These are phyloP conservation scores for Coffea eugenioides DNA, from an alignment of 257 asterid species.

Conservation along the genomic window DNA sequence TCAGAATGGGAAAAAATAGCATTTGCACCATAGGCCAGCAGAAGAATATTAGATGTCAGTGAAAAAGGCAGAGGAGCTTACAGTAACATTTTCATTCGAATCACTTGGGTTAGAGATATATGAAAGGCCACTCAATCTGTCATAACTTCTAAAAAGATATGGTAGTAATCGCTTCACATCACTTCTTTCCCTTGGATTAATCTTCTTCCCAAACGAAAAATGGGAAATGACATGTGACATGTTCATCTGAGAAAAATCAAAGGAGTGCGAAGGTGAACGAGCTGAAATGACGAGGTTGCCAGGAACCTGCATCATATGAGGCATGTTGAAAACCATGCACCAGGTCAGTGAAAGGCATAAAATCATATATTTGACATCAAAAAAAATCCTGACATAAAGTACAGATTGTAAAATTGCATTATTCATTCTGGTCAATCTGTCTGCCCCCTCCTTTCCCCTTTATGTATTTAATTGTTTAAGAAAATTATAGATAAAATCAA, in stretches of 20 bases:
- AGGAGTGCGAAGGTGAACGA: slow-evolving; percentile 86
- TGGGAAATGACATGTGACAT: slow-evolving; percentile 84
- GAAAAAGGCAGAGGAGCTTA: slow-evolving; percentile 35
- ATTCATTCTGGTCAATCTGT: not conserved
- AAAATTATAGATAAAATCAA: not conserved
- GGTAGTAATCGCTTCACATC: slow-evolving; percentile 75
- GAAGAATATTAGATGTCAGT: not conserved
- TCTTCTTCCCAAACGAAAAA: slow-evolving; percentile 78
- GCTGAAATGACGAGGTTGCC: slow-evolving; percentile 92
- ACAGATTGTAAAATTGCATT: not conserved
- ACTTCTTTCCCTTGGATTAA: slow-evolving; percentile 62
- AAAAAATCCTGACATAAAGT: not conserved
- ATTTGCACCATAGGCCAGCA: slow-evolving; percentile 5
- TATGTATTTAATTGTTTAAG: not conserved
- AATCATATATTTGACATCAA: not conserved
- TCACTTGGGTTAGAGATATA: slow-evolving; percentile 84
- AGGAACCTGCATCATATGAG: slow-evolving; percentile 65
- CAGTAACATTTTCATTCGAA: slow-evolving; percentile 85
- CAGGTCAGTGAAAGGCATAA: not conserved
- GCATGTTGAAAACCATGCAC: slow-evolving; percentile 15
- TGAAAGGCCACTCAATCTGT: slow-evolving; percentile 63
- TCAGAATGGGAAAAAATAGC: not conserved
- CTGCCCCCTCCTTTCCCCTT: not conserved
- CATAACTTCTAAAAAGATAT: slow-evolving; percentile 76
- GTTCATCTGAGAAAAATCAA: slow-evolving; percentile 95